A percentile compares a stretch with the other conserved stretches of the same genome.
These are phyloP conservation scores for Beauveria caledonica DNA, from an alignment of 2,329 filamentous ascomycete genomes.

Conservation along the genomic window DNA sequence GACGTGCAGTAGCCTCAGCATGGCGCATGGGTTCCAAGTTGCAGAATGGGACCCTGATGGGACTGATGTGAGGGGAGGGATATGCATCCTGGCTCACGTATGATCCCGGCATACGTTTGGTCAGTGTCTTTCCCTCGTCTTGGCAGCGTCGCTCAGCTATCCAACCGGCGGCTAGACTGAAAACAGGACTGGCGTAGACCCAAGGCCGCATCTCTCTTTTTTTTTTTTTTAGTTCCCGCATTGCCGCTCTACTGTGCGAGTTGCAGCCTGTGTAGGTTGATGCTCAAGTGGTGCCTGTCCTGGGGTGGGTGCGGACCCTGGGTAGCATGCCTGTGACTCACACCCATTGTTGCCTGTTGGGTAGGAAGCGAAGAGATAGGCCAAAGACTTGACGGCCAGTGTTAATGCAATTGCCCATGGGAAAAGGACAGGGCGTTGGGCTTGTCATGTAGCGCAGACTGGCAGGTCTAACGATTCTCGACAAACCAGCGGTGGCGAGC, in stretches of 20 bases:
- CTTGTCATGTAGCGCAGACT: background rate
- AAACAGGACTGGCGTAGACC: background rate
- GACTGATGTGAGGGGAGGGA: background rate
- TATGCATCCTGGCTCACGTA: background rate
- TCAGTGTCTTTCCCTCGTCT: background rate
- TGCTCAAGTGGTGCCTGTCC: background rate
- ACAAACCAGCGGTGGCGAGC: background rate
- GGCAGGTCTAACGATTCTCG: background rate
- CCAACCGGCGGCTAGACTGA: constrained; percentile 2
- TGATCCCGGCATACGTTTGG: background rate
- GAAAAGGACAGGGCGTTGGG: background rate
- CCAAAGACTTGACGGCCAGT: too few relatives aligned
- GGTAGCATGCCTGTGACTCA: too few relatives aligned
- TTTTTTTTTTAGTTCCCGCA: background rate
- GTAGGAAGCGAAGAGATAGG: too few relatives aligned
- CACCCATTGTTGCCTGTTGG: too few relatives aligned
- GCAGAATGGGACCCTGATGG: background rate
- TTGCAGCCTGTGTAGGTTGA: background rate
- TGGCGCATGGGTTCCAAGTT: background rate
- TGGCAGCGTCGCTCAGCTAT: background rate
- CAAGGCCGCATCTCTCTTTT: background rate
- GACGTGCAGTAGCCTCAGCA: constrained; percentile 1
- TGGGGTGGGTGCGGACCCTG: too few relatives aligned
- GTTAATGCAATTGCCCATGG: background rate
- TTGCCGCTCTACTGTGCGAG: background rate